Percentiles rank a stretch among this genome's conserved stretches.
Conservation (phyloP, 2,329 filamentous ascomycete species). For the Fusarium protoensiforme region DNA sequence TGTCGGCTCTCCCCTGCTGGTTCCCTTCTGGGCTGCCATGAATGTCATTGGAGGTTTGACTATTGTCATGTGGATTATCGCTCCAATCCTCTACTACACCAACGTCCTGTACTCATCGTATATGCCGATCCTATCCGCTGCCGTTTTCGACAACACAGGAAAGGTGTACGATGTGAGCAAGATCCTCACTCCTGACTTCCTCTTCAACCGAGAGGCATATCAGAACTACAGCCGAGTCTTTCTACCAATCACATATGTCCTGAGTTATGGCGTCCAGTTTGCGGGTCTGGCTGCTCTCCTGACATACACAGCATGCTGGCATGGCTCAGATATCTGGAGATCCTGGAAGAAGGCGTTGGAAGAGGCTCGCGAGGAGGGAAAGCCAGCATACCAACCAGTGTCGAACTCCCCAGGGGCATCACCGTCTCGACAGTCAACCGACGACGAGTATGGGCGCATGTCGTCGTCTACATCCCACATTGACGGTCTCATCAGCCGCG, state of each 20-base stretch:
- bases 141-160: conserved; percentile 88
- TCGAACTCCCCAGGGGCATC: conserved; percentile 41
- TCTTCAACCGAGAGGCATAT: conserved; percentile 83
- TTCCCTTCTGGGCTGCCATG: conserved; percentile 87
- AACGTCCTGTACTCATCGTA: conserved; percentile 85
- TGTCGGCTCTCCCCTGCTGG: conserved; percentile 85
- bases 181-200: conserved; percentile 80
- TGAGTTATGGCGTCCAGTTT: conserved; percentile 89
- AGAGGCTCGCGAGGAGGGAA: conserved; percentile 66
- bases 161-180: conserved; percentile 83
- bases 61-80: conserved; percentile 86
- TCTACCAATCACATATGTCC: conserved; percentile 85
- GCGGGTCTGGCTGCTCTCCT: conserved; percentile 82
- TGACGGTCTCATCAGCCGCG: conserved; percentile 71
- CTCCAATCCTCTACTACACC: conserved; percentile 82
- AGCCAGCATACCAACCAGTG: conserved; percentile 65
- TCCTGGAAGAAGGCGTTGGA: conserved; percentile 78
- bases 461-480: conserved; percentile 53
- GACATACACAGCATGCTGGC: conserved; percentile 86
- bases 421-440: conserved; percentile 27
- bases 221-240: conserved; percentile 86
- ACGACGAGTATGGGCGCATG: conserved; percentile 32
- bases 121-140: conserved; percentile 85
- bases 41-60: conserved; percentile 85
- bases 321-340: conserved; percentile 82